Base-by-base conservation (phyloP, 768 basidiomycete species). In the Lyophyllum decastes region DNA sequence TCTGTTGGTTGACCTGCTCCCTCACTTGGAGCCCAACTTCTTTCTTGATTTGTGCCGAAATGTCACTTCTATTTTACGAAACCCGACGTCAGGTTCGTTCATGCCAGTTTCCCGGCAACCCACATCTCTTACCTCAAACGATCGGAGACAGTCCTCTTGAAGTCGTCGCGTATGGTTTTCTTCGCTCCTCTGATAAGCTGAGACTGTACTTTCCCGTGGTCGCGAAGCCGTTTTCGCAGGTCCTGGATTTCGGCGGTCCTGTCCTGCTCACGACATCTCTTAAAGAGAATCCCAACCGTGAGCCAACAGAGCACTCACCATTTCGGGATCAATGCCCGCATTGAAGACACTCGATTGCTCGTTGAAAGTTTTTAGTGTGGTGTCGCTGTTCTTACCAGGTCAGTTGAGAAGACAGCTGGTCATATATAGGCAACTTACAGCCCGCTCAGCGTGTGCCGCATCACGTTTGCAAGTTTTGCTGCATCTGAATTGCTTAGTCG, bases 1-100 rank as follows among this genome's bases (percentile, higher is more conserved):
- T 79, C 61, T 85, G 83, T 38, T 59, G 62, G 22, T 78, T 71
- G n/a, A 86, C 78, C 60, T 84, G 72, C 46, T 72, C 70, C 53
- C 70, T 70, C 35, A 80, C 78, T 61, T 84, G 80, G n/a, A 58
- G 57, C 16, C 59, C 64, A 16, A 85, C 68, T 55, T 82, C 80
- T 8, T 60, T 65, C 51, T 64, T 64, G 25, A 85, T 76, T 52
- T 76, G 67, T 25, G 73, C 70, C 35, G 71, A 68, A 46, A 82
- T 74, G 30, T 64, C 54, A 12, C 60, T 25, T 19, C 66, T 66
- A 22, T 25, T 11, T 14, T 6, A 19, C 4, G 46, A 26, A 12
- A 33, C 21, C 14, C 19, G 8, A 26, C 44, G 22, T 38, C n/a
- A 12, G 26, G 38, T 49, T 47, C n/a, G 38, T 16, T 26, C 22